Base-by-base conservation (phyloP, 805 yeast species). In the Pichia phayaonensis region DNA sequence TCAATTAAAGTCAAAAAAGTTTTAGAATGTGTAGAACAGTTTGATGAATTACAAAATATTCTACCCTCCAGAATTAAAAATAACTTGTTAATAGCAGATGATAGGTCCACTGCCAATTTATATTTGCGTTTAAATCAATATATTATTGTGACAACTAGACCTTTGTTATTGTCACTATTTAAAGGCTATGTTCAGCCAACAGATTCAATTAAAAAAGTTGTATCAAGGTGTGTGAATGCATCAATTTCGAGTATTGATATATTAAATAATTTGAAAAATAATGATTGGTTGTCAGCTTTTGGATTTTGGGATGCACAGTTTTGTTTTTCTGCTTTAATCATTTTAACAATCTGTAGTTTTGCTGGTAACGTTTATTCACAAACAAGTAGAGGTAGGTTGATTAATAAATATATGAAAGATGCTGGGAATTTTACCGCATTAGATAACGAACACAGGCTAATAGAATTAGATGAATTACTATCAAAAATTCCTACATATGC, bases 241-340 rank as follows among this genome's bases (percentile, higher is more conserved):
- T 51, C 56, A 13, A 53, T 46, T 12, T 29, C 29, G 11, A 50
- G 34, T 22, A 53, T 53, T 39, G 50, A 53, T 40, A 50, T 53
- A 7, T 34, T 53, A 15, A 31, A 44, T 15, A 43, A 42, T 8
- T 53, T 65, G 26, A 55, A 57, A 18, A 58, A 54, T 13, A 54
- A 58, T 42, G 64, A 63, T 0, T 56, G 66, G 61, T 61, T 64
- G 40, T 63, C 68, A 7, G 59, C 66, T 31, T 64, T 61, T 57
- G 69, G 69, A 12, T 65, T 65, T 51, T 63, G 67, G 65, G 69
- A 65, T 55, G 67, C 68, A 11, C 60, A 67, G 46, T 63, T 60
- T 47, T 50, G 65, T 39, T 65, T 65, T 40, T 65, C 69, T 1
- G 56, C 69, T 0, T 46, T 65, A 12, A 50, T 65, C 31, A 61